phyloP scores from a whole-genome alignment of 345 rosid species.

The Rhodomyrtus tomentosa region DNA sequence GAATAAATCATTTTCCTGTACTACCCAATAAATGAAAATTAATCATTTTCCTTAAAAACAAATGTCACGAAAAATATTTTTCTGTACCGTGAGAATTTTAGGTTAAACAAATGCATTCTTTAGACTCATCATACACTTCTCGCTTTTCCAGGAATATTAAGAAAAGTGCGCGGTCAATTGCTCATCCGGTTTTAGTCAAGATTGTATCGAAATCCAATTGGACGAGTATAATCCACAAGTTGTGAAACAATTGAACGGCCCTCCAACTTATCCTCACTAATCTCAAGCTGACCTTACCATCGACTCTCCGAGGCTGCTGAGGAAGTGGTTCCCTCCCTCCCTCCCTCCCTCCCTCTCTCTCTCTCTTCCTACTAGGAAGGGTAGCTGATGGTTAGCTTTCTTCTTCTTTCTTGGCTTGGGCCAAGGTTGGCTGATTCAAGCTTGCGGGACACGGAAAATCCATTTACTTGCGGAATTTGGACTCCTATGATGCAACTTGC shows the following conservation, averaged over 20 bases:
- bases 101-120: no score
- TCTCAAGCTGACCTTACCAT: not conserved
- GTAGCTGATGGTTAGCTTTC: not conserved
- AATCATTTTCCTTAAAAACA: no score
- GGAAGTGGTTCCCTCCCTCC: not conserved
- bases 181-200: not conserved
- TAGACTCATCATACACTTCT: not conserved
- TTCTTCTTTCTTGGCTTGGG: not conserved
- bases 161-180: not conserved
- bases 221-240: not conserved
- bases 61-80: no score
- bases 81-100: no score
- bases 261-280: not conserved
- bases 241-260: not conserved
- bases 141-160: not conserved
- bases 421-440: not conserved
- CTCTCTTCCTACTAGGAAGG: not conserved
- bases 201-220: not conserved
- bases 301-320: not conserved
- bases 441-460: not conserved
- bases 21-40: no score
- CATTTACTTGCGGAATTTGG: not conserved
- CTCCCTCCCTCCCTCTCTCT: not conserved
- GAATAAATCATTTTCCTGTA: no score
- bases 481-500: not conserved